Percentiles rank a stretch among this genome's conserved stretches.
phyloP scores from a whole-genome alignment of 345 rosid genomes.

The Salix viminalis region DNA sequence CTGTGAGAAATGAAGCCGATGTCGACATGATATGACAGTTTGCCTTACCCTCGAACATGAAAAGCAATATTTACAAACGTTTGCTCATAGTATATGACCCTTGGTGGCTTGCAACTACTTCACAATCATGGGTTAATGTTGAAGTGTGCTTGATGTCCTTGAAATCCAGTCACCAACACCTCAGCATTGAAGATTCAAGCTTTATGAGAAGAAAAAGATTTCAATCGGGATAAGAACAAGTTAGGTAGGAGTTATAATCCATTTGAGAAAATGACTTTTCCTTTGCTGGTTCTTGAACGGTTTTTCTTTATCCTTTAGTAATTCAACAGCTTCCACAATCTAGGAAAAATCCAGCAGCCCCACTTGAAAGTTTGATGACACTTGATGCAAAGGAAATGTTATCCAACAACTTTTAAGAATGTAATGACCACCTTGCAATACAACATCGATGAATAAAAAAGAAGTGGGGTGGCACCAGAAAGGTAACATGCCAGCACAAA shows the following conservation, averaged over 20 bases:
- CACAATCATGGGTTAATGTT: background rate
- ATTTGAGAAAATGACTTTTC: background rate
- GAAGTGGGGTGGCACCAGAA: conserved; percentile 25
- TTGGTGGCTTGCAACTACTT: background rate
- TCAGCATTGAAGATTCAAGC: background rate
- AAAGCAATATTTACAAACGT: background rate
- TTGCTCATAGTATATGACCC: background rate
- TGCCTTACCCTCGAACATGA: background rate
- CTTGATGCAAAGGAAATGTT: background rate
- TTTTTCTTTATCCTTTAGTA: background rate
- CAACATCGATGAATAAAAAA: background rate
- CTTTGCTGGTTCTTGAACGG: background rate
- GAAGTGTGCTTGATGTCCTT: no score
- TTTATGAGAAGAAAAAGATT: no score
- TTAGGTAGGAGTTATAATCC: background rate
- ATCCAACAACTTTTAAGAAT: background rate
- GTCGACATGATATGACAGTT: background rate
- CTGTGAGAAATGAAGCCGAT: background rate
- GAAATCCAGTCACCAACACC: background rate
- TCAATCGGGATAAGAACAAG: no score
- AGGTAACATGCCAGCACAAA: conserved; percentile 44
- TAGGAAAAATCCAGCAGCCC: background rate
- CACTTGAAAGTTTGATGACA: background rate
- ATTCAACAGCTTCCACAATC: background rate
- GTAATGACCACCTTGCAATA: background rate